phyloP scores from a whole-genome alignment of 345 rosid genomes.

The Citrus inodora region DNA sequence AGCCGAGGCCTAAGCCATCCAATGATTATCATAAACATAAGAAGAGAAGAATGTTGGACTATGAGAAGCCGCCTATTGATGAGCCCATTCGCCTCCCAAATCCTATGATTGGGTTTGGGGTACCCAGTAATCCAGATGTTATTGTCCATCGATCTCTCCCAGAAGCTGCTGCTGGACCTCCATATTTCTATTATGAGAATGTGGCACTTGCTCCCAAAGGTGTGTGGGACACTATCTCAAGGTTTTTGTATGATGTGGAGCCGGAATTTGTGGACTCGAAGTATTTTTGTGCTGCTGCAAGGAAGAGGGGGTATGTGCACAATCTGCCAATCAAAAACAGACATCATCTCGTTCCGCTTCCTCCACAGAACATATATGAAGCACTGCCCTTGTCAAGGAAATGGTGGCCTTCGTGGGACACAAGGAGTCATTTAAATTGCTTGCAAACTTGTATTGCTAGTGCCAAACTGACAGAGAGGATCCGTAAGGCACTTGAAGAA shows the following conservation, averaged over 20 bases:
- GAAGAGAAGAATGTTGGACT: slow-evolving; percentile 42
- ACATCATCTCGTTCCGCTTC: slow-evolving; percentile 67
- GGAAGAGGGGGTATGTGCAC: slow-evolving; percentile 89
- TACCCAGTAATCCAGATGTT: slow-evolving; percentile 42
- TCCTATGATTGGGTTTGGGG: slow-evolving; percentile 93
- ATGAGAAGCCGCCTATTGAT: slow-evolving; percentile 32
- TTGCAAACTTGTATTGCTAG: slow-evolving; percentile 65
- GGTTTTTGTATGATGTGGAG: slow-evolving; percentile 58
- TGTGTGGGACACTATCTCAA: slow-evolving; percentile 82
- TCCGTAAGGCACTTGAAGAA: slow-evolving; percentile 55
- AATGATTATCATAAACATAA: slow-evolving; percentile 30
- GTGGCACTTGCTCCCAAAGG: slow-evolving; percentile 94
- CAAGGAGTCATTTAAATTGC: slow-evolving; percentile 75
- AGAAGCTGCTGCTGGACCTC: slow-evolving; percentile 58
- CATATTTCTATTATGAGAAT: slow-evolving; percentile 85
- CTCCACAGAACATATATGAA: slow-evolving; percentile 59
- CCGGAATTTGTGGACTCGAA: slow-evolving; percentile 91
- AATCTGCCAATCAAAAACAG: slow-evolving; percentile 69
- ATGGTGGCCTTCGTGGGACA: slow-evolving; percentile 97
- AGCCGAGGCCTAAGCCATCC: slow-evolving; percentile 34
- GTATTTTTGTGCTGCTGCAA: slow-evolving; percentile 78
- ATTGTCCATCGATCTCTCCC: slow-evolving; percentile 51
- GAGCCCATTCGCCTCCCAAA: slow-evolving; percentile 65
- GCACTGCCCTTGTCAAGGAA: slow-evolving; percentile 67
- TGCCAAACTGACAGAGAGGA: slow-evolving; percentile 69